Evolutionary conservation across 2,329 filamentous ascomycete genomes (phyloP).

Genomic region (Ambrosiella cleistominuta): DNA sequence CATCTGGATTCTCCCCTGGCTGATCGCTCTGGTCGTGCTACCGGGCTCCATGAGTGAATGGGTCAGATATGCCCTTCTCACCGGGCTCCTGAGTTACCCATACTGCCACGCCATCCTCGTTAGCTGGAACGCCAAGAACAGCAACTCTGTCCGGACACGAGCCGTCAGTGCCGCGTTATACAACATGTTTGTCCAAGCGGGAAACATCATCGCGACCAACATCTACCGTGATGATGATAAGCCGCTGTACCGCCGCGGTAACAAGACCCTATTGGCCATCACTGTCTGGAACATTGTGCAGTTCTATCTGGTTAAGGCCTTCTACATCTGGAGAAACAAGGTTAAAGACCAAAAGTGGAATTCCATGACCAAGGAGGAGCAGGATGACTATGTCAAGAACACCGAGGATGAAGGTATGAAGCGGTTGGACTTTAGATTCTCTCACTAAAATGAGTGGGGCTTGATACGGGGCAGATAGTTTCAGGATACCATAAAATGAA

Average conservation of each 20-base stretch:
- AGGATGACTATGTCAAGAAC: slow-evolving; percentile 29
- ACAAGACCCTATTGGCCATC: slow-evolving; percentile 31
- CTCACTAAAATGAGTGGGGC: slow-evolving; percentile 21
- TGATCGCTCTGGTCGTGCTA: slow-evolving; percentile 27
- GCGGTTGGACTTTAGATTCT: slow-evolving; percentile 37
- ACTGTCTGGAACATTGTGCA: slow-evolving; percentile 29
- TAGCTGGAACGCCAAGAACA: slow-evolving; percentile 29
- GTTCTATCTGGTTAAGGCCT: slow-evolving; percentile 27
- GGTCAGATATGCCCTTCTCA: slow-evolving; percentile 24
- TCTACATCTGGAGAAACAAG: slow-evolving; percentile 31
- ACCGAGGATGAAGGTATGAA: slow-evolving; percentile 36
- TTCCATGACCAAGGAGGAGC: slow-evolving; percentile 27
- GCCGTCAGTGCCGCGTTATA: slow-evolving; percentile 31
- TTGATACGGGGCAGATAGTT: background rate
- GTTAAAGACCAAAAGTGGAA: slow-evolving; percentile 27
- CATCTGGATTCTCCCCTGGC: slow-evolving; percentile 32
- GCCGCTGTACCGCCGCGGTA: slow-evolving; percentile 33
- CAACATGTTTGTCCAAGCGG: slow-evolving; percentile 30
- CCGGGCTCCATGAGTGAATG: slow-evolving; percentile 23
- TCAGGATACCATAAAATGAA: background rate
- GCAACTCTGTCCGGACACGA: slow-evolving; percentile 30
- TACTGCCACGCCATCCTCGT: slow-evolving; percentile 32
- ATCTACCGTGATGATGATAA: slow-evolving; percentile 39
- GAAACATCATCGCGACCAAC: slow-evolving; percentile 27
- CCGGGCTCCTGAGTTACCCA: slow-evolving; percentile 28